Percentiles rank a stretch among this genome's conserved stretches.
Evolutionary conservation across 306 rosid species (phyloP).

Genomic region (Cucumis sativus): Cucumber_9930_V3 NC_026656.2:12159501-12160000

Average conservation of each 20-base stretch:
- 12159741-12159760: background rate
- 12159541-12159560: background rate
- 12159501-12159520: no score
- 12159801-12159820: background rate
- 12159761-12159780: background rate
- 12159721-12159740: background rate
- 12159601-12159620: background rate
- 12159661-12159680: background rate
- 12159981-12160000: no score
- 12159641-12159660: background rate
- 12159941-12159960: background rate
- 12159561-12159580: background rate
- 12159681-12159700: background rate
- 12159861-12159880: background rate
- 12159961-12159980: no score
- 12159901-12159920: background rate
- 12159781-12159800: background rate
- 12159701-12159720: background rate
- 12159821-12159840: background rate
- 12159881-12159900: background rate
- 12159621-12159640: background rate
- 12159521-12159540: background rate
- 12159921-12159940: background rate
- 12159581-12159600: background rate
- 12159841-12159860: background rate